These are phyloP conservation scores for Colletotrichum lupini DNA, from an alignment of 2,329 filamentous ascomycete species.

Conservation along the genomic window DNA sequence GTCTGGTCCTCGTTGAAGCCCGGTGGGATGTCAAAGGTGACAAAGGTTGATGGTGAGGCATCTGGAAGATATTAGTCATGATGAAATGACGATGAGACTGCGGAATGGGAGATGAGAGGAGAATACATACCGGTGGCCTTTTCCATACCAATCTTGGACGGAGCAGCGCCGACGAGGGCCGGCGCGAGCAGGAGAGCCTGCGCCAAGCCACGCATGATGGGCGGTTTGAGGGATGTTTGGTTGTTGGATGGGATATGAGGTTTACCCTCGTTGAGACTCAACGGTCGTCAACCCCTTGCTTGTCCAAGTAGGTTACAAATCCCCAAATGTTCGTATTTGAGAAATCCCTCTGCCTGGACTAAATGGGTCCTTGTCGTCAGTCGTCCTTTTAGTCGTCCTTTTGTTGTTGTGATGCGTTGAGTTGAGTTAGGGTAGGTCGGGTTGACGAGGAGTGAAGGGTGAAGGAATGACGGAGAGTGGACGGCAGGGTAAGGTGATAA, in stretches of 20 bases:
- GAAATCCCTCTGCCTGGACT: slow-evolving; percentile 2
- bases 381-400: neutral
- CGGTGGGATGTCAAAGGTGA: slow-evolving; percentile 30
- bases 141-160: slow-evolving; percentile 8
- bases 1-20: slow-evolving; percentile 27
- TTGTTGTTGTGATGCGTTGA: neutral
- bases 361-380: neutral
- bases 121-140: slow-evolving; percentile 13
- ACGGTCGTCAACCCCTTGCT: neutral
- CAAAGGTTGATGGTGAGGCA: slow-evolving; percentile 33
- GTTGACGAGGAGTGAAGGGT: neutral
- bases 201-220: slow-evolving; percentile 31
- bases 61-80: neutral
- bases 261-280: neutral
- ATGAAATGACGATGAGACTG: too few relatives aligned
- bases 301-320: neutral
- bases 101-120: neutral
- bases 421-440: too few relatives aligned
- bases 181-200: slow-evolving; percentile 48
- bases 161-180: slow-evolving; percentile 45
- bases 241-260: neutral
- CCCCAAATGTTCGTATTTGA: neutral
- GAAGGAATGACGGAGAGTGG: neutral
- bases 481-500: slow-evolving; percentile 6
- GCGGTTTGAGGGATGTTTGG: neutral